phyloP scores from a whole-genome alignment of 495 filamentous ascomycete genomes.

The Lasiosphaeriaceae sp. region DNA sequence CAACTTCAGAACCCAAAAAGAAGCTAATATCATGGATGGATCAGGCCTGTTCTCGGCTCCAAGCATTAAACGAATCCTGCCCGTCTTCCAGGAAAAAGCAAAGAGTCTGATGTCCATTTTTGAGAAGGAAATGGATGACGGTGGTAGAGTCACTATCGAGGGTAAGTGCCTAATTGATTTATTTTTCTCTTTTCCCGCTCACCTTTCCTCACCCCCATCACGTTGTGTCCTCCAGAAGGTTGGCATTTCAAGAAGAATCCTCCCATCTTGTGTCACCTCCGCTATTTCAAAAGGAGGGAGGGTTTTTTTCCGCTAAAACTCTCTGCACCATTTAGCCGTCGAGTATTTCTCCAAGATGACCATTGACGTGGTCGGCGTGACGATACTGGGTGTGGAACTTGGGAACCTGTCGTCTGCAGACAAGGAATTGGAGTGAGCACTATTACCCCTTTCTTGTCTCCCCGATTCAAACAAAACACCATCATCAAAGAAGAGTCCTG shows the following conservation, averaged over 20 bases:
- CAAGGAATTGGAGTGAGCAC: conserved; percentile 11
- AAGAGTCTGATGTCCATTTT: conserved; percentile 5
- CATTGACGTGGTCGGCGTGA: conserved; percentile 66
- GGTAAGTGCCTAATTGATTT: conserved; percentile 7
- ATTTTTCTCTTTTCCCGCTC: neutral
- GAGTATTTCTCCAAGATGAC: conserved; percentile 33
- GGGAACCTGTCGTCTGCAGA: conserved; percentile 48
- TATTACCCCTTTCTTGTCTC: neutral
- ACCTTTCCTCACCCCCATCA: neutral
- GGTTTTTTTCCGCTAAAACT: too few species aligned
- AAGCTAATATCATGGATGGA: too few species aligned
- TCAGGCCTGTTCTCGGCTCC: conserved; percentile 17
- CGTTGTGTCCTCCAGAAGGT: neutral
- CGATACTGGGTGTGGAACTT: conserved; percentile 66
- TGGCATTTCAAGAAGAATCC: too few species aligned
- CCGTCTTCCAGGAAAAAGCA: conserved; percentile 21
- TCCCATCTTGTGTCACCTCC: too few species aligned
- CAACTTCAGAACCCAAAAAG: neutral
- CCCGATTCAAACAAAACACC: neutral
- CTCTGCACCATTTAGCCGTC: conserved; percentile 11
- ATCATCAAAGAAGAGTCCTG: neutral
- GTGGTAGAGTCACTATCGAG: conserved; percentile 11
- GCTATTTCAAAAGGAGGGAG: neutral
- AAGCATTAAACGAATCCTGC: conserved; percentile 21
- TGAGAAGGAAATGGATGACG: conserved; percentile 2